phyloP scores from a whole-genome alignment of 108 stramenopile species.

The Halocafeteria seosinensis region DNA sequence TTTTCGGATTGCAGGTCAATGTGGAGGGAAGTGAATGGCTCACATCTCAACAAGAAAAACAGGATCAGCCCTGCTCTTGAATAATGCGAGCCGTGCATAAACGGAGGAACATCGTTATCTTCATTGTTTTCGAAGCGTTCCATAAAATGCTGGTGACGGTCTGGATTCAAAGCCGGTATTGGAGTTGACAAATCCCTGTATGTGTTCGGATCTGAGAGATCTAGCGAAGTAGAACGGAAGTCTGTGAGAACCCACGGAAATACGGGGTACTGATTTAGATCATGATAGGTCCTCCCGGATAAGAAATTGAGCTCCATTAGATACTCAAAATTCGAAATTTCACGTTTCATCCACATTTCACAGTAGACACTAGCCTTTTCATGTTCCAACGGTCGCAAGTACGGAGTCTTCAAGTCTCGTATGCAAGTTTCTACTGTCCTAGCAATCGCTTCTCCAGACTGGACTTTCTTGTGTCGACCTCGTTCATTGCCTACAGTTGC shows the following conservation, averaged over 20 bases:
- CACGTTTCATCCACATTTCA: no score
- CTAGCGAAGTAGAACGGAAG: constrained; percentile 49
- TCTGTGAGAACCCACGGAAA: constrained; percentile 87
- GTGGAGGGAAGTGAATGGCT: constrained; percentile 82
- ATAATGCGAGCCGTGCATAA: constrained; percentile 86
- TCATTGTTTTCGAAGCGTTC: constrained; percentile 24
- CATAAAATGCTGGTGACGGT: constrained; percentile 10
- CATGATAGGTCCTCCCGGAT: constrained; percentile 71
- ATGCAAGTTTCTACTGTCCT: no score
- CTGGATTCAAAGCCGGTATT: constrained; percentile 25
- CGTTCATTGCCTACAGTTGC: no score
- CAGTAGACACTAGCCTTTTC: no score
- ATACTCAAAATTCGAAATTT: constrained; percentile 77
- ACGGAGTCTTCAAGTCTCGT: no score
- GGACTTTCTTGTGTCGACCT: no score
- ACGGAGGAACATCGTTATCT: constrained; percentile 39
- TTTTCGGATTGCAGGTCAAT: constrained; percentile 79
- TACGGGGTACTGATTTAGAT: constrained; percentile 90
- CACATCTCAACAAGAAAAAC: constrained; percentile 73
- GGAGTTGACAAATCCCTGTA: constrained; percentile 41
- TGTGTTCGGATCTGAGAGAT: constrained; percentile 36
- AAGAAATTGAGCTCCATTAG: constrained; percentile 74
- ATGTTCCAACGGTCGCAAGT: no score
- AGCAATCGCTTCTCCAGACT: no score
- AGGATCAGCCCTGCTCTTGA: constrained; percentile 89